These are phyloP conservation scores for Colletotrichum coccodes DNA, from an alignment of 2,329 filamentous ascomycete species.

Conservation along the genomic window DNA sequence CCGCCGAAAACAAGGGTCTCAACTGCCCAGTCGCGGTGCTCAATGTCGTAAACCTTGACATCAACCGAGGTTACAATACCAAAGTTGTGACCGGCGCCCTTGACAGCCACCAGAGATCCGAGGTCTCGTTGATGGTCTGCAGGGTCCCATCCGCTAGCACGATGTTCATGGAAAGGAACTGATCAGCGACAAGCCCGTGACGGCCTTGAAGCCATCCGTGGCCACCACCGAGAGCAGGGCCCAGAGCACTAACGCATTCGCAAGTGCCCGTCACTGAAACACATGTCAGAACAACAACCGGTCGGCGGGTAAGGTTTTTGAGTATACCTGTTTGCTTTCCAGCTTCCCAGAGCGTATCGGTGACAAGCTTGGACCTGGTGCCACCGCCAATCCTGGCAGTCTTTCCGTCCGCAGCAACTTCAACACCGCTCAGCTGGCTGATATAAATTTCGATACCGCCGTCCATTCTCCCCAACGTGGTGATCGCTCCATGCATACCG, in stretches of 20 bases:
- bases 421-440: slow-evolving; percentile 52
- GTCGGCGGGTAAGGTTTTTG: background rate
- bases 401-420: slow-evolving; percentile 52
- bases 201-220: slow-evolving; percentile 64
- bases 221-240: slow-evolving; percentile 66
- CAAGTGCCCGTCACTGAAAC: slow-evolving; percentile 57
- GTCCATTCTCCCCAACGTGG: slow-evolving; percentile 57
- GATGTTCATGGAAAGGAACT: slow-evolving; percentile 61
- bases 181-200: slow-evolving; percentile 63
- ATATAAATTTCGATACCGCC: slow-evolving; percentile 62
- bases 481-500: slow-evolving; percentile 61
- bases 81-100: slow-evolving; percentile 69
- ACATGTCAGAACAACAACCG: background rate
- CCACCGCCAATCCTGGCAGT: slow-evolving; percentile 61
- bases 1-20: slow-evolving; percentile 56
- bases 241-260: slow-evolving; percentile 60
- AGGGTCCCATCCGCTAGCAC: slow-evolving; percentile 60
- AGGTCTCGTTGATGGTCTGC: slow-evolving; percentile 48
- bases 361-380: slow-evolving; percentile 55
- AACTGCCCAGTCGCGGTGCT: slow-evolving; percentile 51
- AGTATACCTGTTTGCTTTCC: slow-evolving; percentile 60
- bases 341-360: slow-evolving; percentile 57
- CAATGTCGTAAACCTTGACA: slow-evolving; percentile 58
- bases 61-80: slow-evolving; percentile 64
- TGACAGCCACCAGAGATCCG: slow-evolving; percentile 67